A percentile compares a stretch with the other conserved stretches of the same genome.
These are phyloP conservation scores for Yamadazyma insecticola DNA, from an alignment of 805 yeast species.

Conservation along the genomic window DNA sequence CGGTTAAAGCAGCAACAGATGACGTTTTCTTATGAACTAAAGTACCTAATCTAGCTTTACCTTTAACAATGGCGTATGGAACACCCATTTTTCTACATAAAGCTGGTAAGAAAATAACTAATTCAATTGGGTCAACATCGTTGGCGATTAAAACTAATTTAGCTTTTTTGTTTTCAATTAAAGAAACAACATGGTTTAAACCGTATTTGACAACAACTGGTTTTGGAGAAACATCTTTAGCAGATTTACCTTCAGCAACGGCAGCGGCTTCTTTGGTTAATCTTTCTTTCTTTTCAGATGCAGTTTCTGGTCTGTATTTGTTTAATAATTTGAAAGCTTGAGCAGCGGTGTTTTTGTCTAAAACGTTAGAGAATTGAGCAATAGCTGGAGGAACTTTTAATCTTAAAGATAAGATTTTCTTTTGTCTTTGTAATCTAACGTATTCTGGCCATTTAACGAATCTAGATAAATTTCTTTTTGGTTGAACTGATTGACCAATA, in stretches of 20 bases:
- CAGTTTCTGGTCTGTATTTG: slow-evolving; percentile 99
- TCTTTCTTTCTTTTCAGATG: slow-evolving; percentile 98
- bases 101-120: slow-evolving; percentile 96
- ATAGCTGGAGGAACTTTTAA: slow-evolving; percentile 98
- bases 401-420: slow-evolving; percentile 91
- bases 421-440: slow-evolving; percentile 98
- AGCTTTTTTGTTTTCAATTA: slow-evolving; percentile 98
- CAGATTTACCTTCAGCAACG: slow-evolving; percentile 95
- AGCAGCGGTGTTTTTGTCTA: slow-evolving; percentile 98
- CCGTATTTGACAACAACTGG: slow-evolving; percentile 98
- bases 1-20: slow-evolving; percentile 95
- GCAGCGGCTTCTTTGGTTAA: slow-evolving; percentile 98
- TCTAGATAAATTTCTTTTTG: slow-evolving; percentile 93
- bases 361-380: slow-evolving; percentile 91
- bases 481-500: slow-evolving; percentile 94
- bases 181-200: slow-evolving; percentile 97
- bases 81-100: slow-evolving; percentile 99
- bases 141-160: slow-evolving; percentile 95
- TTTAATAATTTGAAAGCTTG: slow-evolving; percentile 94
- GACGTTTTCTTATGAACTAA: slow-evolving; percentile 96
- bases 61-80: slow-evolving; percentile 89
- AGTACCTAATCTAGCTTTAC: slow-evolving; percentile 82
- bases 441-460: slow-evolving; percentile 99
- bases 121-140: slow-evolving; percentile 99
- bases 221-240: slow-evolving; percentile 94